These are phyloP conservation scores for Ascochyta clinopodiicola DNA, from an alignment of 2,329 filamentous ascomycete species.

Conservation along the genomic window DNA sequence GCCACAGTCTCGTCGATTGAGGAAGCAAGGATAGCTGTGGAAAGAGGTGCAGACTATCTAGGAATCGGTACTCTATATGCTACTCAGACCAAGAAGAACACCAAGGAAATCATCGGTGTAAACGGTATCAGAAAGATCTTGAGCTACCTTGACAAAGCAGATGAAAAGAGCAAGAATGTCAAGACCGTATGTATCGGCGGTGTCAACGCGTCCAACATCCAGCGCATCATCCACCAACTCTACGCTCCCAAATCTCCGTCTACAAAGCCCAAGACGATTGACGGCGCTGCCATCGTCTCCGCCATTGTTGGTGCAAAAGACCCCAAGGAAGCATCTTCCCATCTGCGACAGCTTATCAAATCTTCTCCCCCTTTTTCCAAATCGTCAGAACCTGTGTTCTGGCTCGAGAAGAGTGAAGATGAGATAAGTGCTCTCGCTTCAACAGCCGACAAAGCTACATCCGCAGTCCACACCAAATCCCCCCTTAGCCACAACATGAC, in stretches of 20 bases:
- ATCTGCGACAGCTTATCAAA: constrained; percentile 65
- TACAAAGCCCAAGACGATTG: constrained; percentile 63
- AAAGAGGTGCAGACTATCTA: constrained; percentile 84
- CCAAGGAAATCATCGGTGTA: constrained; percentile 79
- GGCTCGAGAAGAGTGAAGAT: constrained; percentile 26
- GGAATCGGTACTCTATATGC: constrained; percentile 90
- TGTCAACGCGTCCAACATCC: constrained; percentile 77
- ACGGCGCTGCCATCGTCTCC: constrained; percentile 88
- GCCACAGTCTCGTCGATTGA: constrained; percentile 79
- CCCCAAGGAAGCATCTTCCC: constrained; percentile 67
- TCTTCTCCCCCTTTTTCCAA: constrained; percentile 30
- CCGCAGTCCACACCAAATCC: constrained; percentile 65
- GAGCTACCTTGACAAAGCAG: constrained; percentile 59
- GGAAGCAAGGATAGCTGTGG: constrained; percentile 75
- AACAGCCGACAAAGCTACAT: constrained; percentile 56
- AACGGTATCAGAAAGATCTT: constrained; percentile 74
- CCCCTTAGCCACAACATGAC: constrained; percentile 97
- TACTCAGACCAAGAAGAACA: constrained; percentile 82
- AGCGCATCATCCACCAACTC: constrained; percentile 76
- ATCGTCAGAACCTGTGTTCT: constrained; percentile 25
- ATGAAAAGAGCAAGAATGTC: constrained; percentile 37
- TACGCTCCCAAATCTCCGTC: constrained; percentile 43
- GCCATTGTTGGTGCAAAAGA: constrained; percentile 79
- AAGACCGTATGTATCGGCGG: constrained; percentile 84
- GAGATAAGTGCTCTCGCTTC: constrained; percentile 20